Evolutionary conservation across 441 rosid genomes (phyloP).

Genomic region (Gossypium gossypioides): DNA sequence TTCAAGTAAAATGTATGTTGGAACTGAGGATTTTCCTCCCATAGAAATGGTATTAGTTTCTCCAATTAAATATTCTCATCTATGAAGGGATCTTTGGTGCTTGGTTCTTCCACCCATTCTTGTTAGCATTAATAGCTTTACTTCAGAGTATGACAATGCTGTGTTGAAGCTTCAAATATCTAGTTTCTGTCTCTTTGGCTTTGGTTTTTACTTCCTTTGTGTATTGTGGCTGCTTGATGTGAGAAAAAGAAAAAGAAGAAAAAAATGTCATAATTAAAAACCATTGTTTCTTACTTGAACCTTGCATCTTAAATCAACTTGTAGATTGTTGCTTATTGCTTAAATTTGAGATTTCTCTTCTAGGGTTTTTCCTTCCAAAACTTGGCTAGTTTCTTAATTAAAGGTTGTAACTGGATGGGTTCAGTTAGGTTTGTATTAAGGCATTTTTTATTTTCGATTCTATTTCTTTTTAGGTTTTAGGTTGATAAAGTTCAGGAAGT

Average conservation of each 20-base stretch:
- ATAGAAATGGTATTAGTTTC: not conserved
- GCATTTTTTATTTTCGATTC: not conserved
- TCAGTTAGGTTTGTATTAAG: not conserved
- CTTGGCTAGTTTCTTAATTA: not conserved
- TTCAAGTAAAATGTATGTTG: not conserved
- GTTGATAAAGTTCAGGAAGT: not conserved
- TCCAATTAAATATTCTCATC: not conserved
- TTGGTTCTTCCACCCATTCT: not conserved
- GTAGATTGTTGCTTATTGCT: not conserved
- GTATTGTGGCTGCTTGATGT: not conserved
- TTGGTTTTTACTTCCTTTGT: not conserved
- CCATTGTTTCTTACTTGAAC: not conserved
- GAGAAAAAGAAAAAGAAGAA: not conserved
- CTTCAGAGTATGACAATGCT: not conserved
- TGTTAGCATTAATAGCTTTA: not conserved
- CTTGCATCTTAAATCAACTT: not conserved
- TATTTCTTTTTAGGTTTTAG: not conserved
- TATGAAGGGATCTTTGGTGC: not conserved
- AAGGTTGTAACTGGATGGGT: not conserved
- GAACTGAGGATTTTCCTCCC: not conserved
- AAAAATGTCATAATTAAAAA: not conserved
- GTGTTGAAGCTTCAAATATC: not conserved
- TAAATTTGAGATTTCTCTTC: not conserved
- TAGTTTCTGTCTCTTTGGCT: not conserved
- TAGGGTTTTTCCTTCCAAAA: not conserved